Percentiles rank a stretch among this genome's conserved stretches.
These are phyloP conservation scores for Verticillium dahliae DNA, from an alignment of 2,329 filamentous ascomycete genomes.

Conservation along the genomic window DNA sequence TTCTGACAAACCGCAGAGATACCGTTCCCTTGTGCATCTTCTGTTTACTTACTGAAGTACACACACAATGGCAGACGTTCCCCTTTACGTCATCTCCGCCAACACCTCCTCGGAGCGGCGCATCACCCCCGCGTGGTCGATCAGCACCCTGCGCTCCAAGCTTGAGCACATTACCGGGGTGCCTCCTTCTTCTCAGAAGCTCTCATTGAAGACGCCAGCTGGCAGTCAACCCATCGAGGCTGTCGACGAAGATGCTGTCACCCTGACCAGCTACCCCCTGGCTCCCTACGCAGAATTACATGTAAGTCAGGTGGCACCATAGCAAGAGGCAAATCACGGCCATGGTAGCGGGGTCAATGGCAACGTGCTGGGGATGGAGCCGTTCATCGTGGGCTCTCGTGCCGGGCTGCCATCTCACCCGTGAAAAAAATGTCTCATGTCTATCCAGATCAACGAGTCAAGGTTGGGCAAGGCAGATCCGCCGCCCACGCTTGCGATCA, in stretches of 20 bases:
- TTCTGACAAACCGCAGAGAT: no score
- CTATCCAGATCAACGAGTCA: background rate
- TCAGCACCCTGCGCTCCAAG: conserved; percentile 76
- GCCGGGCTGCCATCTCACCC: conserved; percentile 6
- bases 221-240: conserved; percentile 61
- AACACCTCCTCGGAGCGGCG: conserved; percentile 81
- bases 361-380: conserved; percentile 5
- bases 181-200: conserved; percentile 69
- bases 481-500: background rate
- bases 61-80: conserved; percentile 60
- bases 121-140: conserved; percentile 86
- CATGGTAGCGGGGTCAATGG: background rate
- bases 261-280: conserved; percentile 60
- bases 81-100: conserved; percentile 68
- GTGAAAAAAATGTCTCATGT: conserved; percentile 12
- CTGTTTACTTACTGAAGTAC: background rate
- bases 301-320: conserved; percentile 47
- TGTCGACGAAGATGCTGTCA: conserved; percentile 63
- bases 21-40: background rate
- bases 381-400: conserved; percentile 10
- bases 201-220: conserved; percentile 61
- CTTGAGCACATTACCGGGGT: conserved; percentile 92
- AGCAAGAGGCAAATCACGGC: background rate
- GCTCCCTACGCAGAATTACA: conserved; percentile 71
- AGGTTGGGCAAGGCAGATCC: background rate